A percentile compares a stretch with the other conserved stretches of the same genome.
These are phyloP conservation scores for Fusarium compactum DNA, from an alignment of 2,329 filamentous ascomycete species.

Conservation along the genomic window DNA sequence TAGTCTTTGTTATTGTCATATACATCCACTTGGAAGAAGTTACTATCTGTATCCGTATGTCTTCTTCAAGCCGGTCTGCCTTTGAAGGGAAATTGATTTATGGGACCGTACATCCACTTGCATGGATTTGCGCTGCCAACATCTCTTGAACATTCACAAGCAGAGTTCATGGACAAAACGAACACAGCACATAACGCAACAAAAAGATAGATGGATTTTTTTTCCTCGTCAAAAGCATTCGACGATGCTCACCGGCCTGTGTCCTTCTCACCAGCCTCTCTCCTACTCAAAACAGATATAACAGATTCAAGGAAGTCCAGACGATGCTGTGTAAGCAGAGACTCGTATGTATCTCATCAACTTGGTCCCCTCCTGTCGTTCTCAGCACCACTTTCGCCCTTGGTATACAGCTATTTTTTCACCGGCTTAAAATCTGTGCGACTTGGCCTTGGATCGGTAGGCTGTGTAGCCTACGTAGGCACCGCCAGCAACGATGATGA, in stretches of 20 bases:
- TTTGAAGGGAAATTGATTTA: not conserved
- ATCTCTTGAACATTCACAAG: not conserved
- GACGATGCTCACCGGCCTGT: conserved; percentile 29
- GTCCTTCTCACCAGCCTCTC: conserved; percentile 19
- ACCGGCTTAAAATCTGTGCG: conserved; percentile 65
- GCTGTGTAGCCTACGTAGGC: conserved; percentile 88
- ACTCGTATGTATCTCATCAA: conserved; percentile 16
- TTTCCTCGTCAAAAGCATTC: conserved; percentile 25
- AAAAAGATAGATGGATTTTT: conserved; percentile 28
- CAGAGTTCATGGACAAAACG: not conserved
- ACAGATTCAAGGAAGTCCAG: conserved; percentile 26
- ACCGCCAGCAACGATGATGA: conserved; percentile 76
- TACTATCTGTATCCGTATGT: not conserved
- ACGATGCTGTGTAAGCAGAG: conserved; percentile 30
- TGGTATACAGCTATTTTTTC: not conserved
- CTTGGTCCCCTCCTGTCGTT: conserved; percentile 8
- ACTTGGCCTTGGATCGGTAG: conserved; percentile 76
- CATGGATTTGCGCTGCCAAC: not conserved
- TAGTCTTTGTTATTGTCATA: not conserved
- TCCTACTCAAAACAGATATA: conserved; percentile 34
- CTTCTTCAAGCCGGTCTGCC: not conserved
- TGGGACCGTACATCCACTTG: no score
- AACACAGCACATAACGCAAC: conserved; percentile 11
- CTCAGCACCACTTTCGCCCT: not conserved
- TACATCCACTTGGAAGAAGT: not conserved